Base-by-base conservation (phyloP, 805 yeast species). In the Cyberlindnera lachancei region DNA sequence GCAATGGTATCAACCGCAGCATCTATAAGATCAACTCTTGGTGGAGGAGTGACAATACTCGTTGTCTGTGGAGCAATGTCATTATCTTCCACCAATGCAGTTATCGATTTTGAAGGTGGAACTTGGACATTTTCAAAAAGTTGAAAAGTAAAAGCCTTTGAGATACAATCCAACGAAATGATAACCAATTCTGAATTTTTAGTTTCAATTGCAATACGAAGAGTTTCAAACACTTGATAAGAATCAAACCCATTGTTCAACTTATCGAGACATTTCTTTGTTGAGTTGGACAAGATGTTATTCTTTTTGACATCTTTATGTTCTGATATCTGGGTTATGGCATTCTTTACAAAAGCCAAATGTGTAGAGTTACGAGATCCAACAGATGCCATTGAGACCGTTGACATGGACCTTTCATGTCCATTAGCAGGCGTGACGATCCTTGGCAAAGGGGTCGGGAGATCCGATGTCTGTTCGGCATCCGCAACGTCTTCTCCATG, bases 111-210 rank as follows among this genome's bases (percentile, higher is more conserved):
- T 33, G 62, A 63, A 3, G 63, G 63, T 26, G 71, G 61, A 14
- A 75, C 78, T 15, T 63, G 54, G 16, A 73, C 66, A 26, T 72
- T 68, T 35, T 70, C 83, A 49, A 88, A 80, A 33, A 79, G 73
- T 23, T 86, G 80, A 52, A 84, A 85, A n/a, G 94, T 82, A 55
- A 88, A 84, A 14, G 87, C 66, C 55, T 88, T 92, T 33, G 94
- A 83, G 36, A 92, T 70, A 41, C 90, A 73, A 52, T 90, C 96
- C 42, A 90, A 65, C 1, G 96, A 86, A 27, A 70, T 66, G 13
- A 79, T 68, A 45, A 82, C 81, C 27, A 84, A 68, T 11, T 75
- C 85, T 22, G 66, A 64, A 37, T 70, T 74, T 18, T 75, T 62
- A 10, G 79, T 68, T 46, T 85, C 86, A 53, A 94, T 84, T 4